Evolutionary conservation across 192 early-diverging fungal species (phyloP).

Genomic region (Coemansia erecta): DNA sequence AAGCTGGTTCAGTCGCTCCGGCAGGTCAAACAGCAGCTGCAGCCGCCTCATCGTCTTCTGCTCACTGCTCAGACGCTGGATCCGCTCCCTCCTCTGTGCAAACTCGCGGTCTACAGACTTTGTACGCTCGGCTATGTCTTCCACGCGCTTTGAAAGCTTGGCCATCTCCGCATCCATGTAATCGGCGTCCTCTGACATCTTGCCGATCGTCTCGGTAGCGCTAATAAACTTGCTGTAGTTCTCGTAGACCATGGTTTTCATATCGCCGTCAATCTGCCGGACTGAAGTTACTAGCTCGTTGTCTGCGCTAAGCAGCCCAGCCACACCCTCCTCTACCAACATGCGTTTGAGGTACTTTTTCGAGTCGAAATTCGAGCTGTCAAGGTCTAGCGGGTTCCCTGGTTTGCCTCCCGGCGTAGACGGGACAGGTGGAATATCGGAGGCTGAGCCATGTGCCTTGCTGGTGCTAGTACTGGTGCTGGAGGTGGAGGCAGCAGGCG

Average conservation of each 20-base stretch:
- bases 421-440: constrained; percentile 7
- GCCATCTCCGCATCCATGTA: constrained; percentile 84
- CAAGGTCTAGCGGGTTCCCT: constrained; percentile 69
- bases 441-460: constrained; percentile 5
- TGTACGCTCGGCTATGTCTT: constrained; percentile 57
- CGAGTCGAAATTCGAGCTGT: constrained; percentile 68
- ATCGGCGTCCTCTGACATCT: constrained; percentile 85
- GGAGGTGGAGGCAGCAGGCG: constrained; percentile 41
- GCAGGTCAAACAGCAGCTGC: constrained; percentile 88
- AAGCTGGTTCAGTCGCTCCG: constrained; percentile 64
- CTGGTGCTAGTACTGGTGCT: constrained; percentile 9
- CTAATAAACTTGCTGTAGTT: constrained; percentile 98
- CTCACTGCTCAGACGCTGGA: constrained; percentile 69
- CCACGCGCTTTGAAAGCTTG: constrained; percentile 66
- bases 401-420: background rate
- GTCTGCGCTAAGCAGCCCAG: constrained; percentile 69
- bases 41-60: constrained; percentile 75
- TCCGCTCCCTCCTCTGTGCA: constrained; percentile 64
- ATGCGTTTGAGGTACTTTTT: constrained; percentile 77
- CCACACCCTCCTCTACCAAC: constrained; percentile 64
- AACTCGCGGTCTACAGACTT: constrained; percentile 60
- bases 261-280: constrained; percentile 87
- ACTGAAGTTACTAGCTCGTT: constrained; percentile 58
- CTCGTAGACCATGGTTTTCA: constrained; percentile 98
- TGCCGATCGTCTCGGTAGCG: constrained; percentile 86